These are phyloP conservation scores for Lunularia cruciata DNA, from an alignment of 225 moss, liverwort and hornwort genomes.

Conservation along the genomic window DNA sequence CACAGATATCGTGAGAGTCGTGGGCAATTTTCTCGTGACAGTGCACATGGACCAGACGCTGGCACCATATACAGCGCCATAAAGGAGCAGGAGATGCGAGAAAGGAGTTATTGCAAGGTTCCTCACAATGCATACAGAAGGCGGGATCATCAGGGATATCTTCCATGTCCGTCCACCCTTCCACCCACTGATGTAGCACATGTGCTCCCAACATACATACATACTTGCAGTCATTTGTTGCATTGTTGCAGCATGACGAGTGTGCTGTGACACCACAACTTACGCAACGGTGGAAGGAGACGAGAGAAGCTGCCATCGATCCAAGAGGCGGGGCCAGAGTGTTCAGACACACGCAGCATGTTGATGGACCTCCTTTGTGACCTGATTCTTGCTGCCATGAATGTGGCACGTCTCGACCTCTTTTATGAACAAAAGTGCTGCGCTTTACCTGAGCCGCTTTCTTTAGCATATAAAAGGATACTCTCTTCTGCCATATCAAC, in stretches of 20 bases:
- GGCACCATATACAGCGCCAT: conserved; percentile 64
- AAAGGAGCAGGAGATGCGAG: conserved; percentile 51
- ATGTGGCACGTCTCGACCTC: conserved; percentile 48
- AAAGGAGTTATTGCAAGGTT: conserved; percentile 53
- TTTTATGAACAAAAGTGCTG: conserved; percentile 32
- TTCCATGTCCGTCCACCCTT: conserved; percentile 65
- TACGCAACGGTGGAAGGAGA: conserved; percentile 49
- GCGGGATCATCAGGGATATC: conserved; percentile 53
- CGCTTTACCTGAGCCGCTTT: conserved; percentile 39
- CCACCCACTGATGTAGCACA: conserved; percentile 57
- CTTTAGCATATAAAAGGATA: conserved; percentile 45
- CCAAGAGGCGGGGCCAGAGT: conserved; percentile 45
- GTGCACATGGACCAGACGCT: conserved; percentile 54
- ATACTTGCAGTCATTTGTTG: conserved; percentile 52
- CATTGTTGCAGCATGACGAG: conserved; percentile 35
- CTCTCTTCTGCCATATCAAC: conserved; percentile 45
- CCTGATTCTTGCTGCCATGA: conserved; percentile 56
- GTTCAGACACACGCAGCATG: conserved; percentile 54
- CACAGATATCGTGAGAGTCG: conserved; percentile 41
- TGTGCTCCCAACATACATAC: conserved; percentile 41
- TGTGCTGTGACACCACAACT: conserved; percentile 55
- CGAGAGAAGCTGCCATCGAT: conserved; percentile 39
- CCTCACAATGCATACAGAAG: conserved; percentile 55
- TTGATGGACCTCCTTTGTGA: conserved; percentile 48
- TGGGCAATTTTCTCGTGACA: conserved; percentile 45